Evolutionary conservation across 805 yeast species (phyloP), one percentile per base, ranked within the genome.

Genomic region (Starmerella bombi): DNA sequence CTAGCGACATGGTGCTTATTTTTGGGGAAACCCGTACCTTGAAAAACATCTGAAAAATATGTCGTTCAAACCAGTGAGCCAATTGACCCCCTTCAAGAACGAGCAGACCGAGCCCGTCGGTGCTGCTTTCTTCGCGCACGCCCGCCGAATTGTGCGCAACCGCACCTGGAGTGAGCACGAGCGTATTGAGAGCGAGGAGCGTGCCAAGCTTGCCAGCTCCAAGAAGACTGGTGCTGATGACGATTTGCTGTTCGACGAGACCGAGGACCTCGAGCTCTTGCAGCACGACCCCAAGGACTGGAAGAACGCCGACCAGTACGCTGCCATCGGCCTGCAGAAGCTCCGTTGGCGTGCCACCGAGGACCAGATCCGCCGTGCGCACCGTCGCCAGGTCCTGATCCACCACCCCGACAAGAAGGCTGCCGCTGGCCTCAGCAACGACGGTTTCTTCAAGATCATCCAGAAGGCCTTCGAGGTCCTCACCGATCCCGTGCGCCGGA

Each of bases 331-430:
- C 50, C 70, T 91, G 56, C 77, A 93, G 48, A 82, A 84, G 60
- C 75, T 82, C 63, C 78, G 98, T 70, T 79, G 73, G 77, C 76
- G 65, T 52, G 97, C 98, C 50, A 84, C 83, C 41, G 86, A 79
- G 55, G 93, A 79, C 55, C 96, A 86, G 65, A 77, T 91, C 59
- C 80, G 93, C 66, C 79, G 85, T 62, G 96, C 97, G 43, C 96
- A 88, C 72, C 80, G 98, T 72, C 80, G 79, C 62, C 93, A 84
- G 66, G 97, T 91, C 22, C 72, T 91, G 65, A 83, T 79, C 69
- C 95, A 88, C 64, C 98, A 91, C 63, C 98, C 98, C 51, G 98
- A 91, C 66, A 91, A 91, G 73, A 86, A 83, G 70, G 85, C 94
- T 56, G 94, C 88, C 39, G 62, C 75, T 45, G 94, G 93, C 50